Percentiles rank a stretch among this genome's conserved stretches.
These are phyloP conservation scores for Neonectria coccinea DNA, from an alignment of 2,329 filamentous ascomycete species.

Conservation along the genomic window DNA sequence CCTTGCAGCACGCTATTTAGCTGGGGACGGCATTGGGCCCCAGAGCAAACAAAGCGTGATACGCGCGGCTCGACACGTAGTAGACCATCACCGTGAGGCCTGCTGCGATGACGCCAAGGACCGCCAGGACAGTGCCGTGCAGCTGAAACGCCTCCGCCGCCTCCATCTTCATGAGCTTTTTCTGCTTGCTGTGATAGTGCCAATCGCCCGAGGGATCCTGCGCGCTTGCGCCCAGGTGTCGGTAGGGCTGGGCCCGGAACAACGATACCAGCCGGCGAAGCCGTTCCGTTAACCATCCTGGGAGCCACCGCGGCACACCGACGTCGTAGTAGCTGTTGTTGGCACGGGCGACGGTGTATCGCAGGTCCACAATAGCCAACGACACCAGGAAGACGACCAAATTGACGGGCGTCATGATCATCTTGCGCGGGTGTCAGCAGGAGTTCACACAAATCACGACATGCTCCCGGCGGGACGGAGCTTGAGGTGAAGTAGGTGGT, in stretches of 20 bases:
- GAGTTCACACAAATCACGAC: background rate
- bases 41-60: constrained; percentile 11
- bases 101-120: constrained; percentile 53
- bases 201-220: constrained; percentile 41
- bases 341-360: constrained; percentile 64
- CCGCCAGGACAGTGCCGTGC: constrained; percentile 64
- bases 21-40: background rate
- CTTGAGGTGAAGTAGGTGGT: constrained; percentile 5
- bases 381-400: constrained; percentile 75
- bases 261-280: constrained; percentile 55
- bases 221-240: constrained; percentile 46
- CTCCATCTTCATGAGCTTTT: constrained; percentile 71
- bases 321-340: constrained; percentile 46
- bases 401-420: constrained; percentile 71
- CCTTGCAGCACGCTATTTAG: constrained; percentile 21
- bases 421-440: constrained; percentile 45
- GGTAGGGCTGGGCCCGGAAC: constrained; percentile 56
- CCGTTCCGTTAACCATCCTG: constrained; percentile 34
- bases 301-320: constrained; percentile 29
- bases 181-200: constrained; percentile 68
- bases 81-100: constrained; percentile 28
- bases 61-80: constrained; percentile 35
- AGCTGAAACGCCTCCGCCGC: constrained; percentile 73
- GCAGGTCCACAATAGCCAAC: constrained; percentile 71
- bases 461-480: background rate